These are phyloP conservation scores for Reticulascus tulasneorum DNA, from an alignment of 2,329 filamentous ascomycete species.

Conservation along the genomic window DNA sequence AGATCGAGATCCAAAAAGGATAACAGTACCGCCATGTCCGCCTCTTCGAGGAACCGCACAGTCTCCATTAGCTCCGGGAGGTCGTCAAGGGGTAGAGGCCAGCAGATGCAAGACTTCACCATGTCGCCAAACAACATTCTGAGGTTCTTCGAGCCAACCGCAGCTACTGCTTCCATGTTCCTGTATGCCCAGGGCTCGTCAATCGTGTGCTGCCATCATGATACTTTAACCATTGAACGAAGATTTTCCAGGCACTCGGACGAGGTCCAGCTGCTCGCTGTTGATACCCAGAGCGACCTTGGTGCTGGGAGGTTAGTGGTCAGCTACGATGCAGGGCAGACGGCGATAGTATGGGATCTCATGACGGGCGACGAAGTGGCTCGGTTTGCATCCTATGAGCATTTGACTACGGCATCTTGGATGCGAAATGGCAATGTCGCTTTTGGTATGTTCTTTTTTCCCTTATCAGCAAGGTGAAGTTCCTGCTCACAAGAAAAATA, in stretches of 20 bases:
- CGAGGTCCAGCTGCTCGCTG: conserved; percentile 76
- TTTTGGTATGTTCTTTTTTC: conserved; percentile 66
- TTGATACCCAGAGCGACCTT: conserved; percentile 86
- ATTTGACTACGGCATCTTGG: conserved; percentile 81
- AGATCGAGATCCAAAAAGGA: conserved; percentile 20
- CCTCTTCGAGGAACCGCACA: conserved; percentile 54
- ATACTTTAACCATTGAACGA: conserved; percentile 83
- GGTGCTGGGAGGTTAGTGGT: conserved; percentile 83
- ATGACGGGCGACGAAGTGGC: conserved; percentile 87
- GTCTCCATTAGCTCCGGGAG: conserved; percentile 55
- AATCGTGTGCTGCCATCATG: conserved; percentile 86
- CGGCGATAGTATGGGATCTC: conserved; percentile 94
- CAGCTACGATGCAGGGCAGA: conserved; percentile 88
- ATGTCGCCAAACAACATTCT: conserved; percentile 46
- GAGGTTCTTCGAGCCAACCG: conserved; percentile 76
- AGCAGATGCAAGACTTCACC: conserved; percentile 48
- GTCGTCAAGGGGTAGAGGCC: conserved; percentile 44
- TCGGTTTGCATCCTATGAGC: conserved; percentile 88
- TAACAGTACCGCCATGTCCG: conserved; percentile 53
- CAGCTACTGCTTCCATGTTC: conserved; percentile 86
- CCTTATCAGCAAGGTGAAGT: conserved; percentile 8
- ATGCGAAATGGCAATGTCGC: conserved; percentile 97
- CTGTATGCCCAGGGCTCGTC: conserved; percentile 80
- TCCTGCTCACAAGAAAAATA: conserved; percentile 33
- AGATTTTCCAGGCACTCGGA: conserved; percentile 81